phyloP scores from a whole-genome alignment of 805 yeast species.

The Candida tibetensis region DNA sequence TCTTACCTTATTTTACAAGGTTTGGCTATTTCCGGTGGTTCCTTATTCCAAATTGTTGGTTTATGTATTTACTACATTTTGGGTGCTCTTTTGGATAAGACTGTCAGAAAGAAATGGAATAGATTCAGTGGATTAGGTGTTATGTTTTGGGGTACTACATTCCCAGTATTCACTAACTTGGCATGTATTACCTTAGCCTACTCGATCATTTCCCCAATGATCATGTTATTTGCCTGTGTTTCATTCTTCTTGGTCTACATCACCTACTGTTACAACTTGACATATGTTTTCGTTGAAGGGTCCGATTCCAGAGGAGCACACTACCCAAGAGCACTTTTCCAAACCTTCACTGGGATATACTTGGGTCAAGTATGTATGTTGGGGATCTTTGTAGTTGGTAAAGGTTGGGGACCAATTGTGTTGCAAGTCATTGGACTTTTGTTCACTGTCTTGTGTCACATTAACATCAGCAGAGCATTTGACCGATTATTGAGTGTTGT shows the following conservation, averaged over 20 bases:
- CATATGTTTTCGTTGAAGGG: slow-evolving; percentile 65
- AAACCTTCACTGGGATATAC: slow-evolving; percentile 84
- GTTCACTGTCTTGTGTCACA: slow-evolving; percentile 66
- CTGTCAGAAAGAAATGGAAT: slow-evolving; percentile 65
- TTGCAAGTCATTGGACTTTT: slow-evolving; percentile 65
- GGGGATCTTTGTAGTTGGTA: slow-evolving; percentile 85
- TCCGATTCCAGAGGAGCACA: slow-evolving; percentile 77
- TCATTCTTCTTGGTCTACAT: slow-evolving; percentile 73
- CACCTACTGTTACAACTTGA: slow-evolving; percentile 74
- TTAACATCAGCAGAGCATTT: slow-evolving; percentile 63
- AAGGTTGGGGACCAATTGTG: slow-evolving; percentile 93
- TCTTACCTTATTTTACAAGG: slow-evolving; percentile 81
- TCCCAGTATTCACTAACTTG: slow-evolving; percentile 72
- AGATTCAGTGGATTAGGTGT: slow-evolving; percentile 55
- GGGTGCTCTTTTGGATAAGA: slow-evolving; percentile 55
- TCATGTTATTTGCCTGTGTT: slow-evolving; percentile 66
- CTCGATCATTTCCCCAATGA: slow-evolving; percentile 76
- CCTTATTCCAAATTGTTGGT: slow-evolving; percentile 65
- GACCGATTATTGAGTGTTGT: slow-evolving; percentile 54
- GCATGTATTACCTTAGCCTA: slow-evolving; percentile 68
- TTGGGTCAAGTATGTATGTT: slow-evolving; percentile 82
- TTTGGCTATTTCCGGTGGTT: slow-evolving; percentile 70
- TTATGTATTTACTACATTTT: slow-evolving; percentile 58
- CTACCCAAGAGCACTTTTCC: slow-evolving; percentile 87
- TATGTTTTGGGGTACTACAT: slow-evolving; percentile 70